Evolutionary conservation across 176 grass and related monocot species (phyloP).

Genomic region (Zizania latifolia): DNA sequence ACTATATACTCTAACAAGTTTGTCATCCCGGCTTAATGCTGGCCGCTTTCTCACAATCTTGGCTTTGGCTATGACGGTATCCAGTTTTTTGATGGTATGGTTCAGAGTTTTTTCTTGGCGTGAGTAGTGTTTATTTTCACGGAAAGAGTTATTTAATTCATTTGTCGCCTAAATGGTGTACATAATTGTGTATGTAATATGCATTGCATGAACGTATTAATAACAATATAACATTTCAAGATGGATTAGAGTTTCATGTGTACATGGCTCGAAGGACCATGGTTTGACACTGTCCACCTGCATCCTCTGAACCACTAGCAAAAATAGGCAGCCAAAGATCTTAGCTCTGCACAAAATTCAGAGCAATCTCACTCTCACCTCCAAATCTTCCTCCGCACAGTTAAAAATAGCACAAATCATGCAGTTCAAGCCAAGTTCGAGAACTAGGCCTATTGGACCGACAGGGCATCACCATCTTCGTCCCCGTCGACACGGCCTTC

Average conservation of each 20-base stretch:
- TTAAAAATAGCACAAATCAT: neutral
- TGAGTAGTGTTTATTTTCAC: too few relatives aligned
- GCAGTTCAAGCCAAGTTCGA: conserved; percentile 1
- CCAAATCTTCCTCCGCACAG: neutral
- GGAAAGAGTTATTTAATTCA: too few relatives aligned
- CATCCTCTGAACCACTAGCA: conserved; percentile 14
- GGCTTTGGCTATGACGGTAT: neutral
- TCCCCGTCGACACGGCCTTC: conserved; percentile 39
- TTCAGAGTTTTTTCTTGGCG: too few relatives aligned
- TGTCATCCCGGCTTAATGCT: neutral
- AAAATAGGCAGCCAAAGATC: conserved; percentile 21
- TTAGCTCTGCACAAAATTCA: neutral
- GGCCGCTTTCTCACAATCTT: neutral
- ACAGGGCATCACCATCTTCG: conserved; percentile 46
- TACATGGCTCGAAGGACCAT: too few relatives aligned
- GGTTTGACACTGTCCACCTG: conserved; percentile 27
- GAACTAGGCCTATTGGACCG: conserved; percentile 36
- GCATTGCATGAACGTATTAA: too few relatives aligned
- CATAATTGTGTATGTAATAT: neutral
- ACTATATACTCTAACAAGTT: too few relatives aligned
- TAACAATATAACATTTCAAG: neutral
- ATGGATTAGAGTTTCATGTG: neutral
- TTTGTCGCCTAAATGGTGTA: neutral
- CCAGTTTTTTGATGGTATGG: neutral
- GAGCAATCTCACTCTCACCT: neutral